Conservation (phyloP, 768 basidiomycete species). For the Plicaturopsis crispa region DNA sequence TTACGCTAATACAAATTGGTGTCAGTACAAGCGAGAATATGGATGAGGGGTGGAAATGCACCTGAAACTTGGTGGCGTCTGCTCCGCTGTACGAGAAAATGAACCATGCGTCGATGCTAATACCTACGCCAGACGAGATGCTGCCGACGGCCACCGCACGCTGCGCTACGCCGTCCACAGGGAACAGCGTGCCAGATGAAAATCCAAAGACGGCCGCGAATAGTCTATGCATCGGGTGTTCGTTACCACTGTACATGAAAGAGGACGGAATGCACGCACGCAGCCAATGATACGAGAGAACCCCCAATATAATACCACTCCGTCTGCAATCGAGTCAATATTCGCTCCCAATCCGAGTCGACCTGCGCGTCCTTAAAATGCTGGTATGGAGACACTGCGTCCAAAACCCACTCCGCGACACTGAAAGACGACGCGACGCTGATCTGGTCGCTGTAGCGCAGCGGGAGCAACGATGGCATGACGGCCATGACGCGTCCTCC, state of each 20-base stretch:
- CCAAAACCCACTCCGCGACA: conserved; percentile 30
- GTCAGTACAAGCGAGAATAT: background rate
- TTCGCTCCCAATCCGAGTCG: conserved; percentile 43
- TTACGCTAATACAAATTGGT: conserved; percentile 24
- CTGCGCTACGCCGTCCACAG: conserved; percentile 36
- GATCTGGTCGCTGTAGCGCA: conserved; percentile 36
- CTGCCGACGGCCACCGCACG: conserved; percentile 50
- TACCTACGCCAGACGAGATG: conserved; percentile 56
- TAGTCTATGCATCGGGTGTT: conserved; percentile 17
- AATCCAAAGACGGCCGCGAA: conserved; percentile 61
- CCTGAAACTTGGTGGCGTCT: conserved; percentile 44
- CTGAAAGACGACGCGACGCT: conserved; percentile 18
- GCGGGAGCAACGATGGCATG: conserved; percentile 23
- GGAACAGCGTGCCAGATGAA: conserved; percentile 42
- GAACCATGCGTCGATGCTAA: conserved; percentile 60
- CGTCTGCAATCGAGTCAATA: conserved; percentile 38
- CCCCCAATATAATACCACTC: conserved; percentile 68
- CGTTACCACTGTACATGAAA: background rate
- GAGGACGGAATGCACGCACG: conserved; percentile 25
- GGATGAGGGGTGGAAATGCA: conserved; percentile 19
- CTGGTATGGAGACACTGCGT: conserved; percentile 47
- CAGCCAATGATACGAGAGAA: conserved; percentile 54
- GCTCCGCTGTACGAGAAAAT: conserved; percentile 53
- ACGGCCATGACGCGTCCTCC: background rate
- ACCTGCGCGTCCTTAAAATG: conserved; percentile 40